phyloP scores from a whole-genome alignment of 768 basidiomycete genomes.

The Fomitopsis serialis region DNA sequence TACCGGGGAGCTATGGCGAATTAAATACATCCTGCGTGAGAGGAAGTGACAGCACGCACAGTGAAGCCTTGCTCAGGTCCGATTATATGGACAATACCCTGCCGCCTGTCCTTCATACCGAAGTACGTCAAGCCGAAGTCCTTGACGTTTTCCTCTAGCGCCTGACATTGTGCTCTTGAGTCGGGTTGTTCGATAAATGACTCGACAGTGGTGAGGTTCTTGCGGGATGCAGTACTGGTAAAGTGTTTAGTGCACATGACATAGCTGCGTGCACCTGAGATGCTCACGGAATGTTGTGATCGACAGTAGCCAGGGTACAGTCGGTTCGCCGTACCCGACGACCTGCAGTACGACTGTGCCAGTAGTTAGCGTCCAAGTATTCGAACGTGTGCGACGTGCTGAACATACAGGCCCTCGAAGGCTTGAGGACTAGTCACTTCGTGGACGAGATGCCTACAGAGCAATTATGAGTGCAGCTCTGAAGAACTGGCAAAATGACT shows the following conservation, averaged over 20 bases:
- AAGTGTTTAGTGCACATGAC: not conserved
- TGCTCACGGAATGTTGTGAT: constrained; percentile 53
- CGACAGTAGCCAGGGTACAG: constrained; percentile 58
- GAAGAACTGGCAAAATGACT: not conserved
- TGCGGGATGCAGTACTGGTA: constrained; percentile 41
- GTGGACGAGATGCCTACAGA: constrained; percentile 48
- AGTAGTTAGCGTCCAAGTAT: not conserved
- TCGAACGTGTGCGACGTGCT: not conserved
- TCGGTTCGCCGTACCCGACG: constrained; percentile 58
- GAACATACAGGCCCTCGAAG: constrained; percentile 46
- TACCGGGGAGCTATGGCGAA: constrained; percentile 34
- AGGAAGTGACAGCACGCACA: constrained; percentile 17
- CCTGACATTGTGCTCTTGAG: constrained; percentile 49
- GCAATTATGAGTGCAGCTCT: not conserved
- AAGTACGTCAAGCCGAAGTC: constrained; percentile 64
- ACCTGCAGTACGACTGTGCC: constrained; percentile 38
- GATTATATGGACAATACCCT: constrained; percentile 62
- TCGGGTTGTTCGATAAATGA: constrained; percentile 54
- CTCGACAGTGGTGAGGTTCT: constrained; percentile 42
- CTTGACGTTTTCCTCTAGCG: constrained; percentile 61
- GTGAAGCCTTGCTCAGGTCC: constrained; percentile 67
- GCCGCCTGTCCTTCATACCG: constrained; percentile 59
- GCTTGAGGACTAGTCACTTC: constrained; percentile 65
- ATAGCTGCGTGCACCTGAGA: not conserved
- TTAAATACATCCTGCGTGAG: not conserved